Conservation (phyloP, 2,329 filamentous ascomycete species). For the Venturia carpophila region DNA sequence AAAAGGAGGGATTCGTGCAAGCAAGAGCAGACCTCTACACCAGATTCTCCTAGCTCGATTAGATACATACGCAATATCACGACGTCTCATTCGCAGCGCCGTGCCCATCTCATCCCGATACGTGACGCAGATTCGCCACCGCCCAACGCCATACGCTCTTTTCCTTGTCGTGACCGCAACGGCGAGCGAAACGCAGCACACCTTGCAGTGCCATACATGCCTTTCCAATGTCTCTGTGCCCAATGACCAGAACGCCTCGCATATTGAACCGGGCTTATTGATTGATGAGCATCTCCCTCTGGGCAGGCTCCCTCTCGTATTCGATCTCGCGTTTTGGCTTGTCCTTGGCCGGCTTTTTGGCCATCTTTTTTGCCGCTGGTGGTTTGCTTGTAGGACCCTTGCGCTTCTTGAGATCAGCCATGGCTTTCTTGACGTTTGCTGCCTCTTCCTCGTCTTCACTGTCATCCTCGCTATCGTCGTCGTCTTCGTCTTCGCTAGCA, state of each 20-base stretch:
- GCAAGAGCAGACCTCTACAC: too few relatives aligned
- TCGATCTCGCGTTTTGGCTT: constrained; percentile 64
- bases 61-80: too few relatives aligned
- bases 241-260: not conserved
- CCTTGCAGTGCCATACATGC: not conserved
- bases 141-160: too few relatives aligned
- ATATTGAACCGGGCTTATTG: not conserved
- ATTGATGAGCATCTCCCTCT: constrained; percentile 33
- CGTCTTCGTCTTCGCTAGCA: constrained; percentile 35
- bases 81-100: too few relatives aligned
- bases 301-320: constrained; percentile 51
- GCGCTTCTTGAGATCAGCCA: constrained; percentile 44
- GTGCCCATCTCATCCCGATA: too few relatives aligned
- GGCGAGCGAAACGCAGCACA: too few relatives aligned
- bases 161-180: too few relatives aligned
- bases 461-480: constrained; percentile 49
- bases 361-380: constrained; percentile 37
- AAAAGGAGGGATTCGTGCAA: too few relatives aligned
- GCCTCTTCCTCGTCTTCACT: constrained; percentile 50
- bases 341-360: constrained; percentile 49
- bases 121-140: too few relatives aligned
- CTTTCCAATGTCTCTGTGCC: not conserved
- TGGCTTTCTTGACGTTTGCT: constrained; percentile 49
- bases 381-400: constrained; percentile 46
- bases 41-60: too few relatives aligned